Evolutionary conservation across 192 early-diverging fungal genomes (phyloP).

Genomic region (Coemansia nantahalensis): DNA sequence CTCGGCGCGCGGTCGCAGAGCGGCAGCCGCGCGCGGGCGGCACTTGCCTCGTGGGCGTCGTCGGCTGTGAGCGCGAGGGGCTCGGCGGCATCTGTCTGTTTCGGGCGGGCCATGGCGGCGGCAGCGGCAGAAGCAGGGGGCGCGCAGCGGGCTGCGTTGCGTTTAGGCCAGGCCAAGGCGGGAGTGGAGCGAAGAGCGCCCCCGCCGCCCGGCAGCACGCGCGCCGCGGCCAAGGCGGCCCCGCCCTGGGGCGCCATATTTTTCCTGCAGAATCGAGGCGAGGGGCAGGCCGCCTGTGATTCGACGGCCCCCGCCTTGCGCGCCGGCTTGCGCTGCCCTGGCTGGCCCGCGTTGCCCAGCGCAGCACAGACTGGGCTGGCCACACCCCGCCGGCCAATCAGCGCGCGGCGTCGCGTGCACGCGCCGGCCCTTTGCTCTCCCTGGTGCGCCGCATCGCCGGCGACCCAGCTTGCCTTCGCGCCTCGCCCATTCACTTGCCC

Average conservation of each 20-base stretch:
- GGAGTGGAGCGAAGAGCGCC: background rate
- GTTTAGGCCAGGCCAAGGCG: too few species aligned
- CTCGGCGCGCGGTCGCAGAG: background rate
- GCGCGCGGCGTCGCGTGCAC: too few species aligned
- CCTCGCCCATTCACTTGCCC: too few species aligned
- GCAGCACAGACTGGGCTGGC: background rate
- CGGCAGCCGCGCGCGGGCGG: too few species aligned
- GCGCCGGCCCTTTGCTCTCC: too few species aligned
- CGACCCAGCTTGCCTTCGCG: too few species aligned
- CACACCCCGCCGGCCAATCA: too few species aligned
- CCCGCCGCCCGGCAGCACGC: background rate
- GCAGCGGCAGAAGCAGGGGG: too few species aligned
- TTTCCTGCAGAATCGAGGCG: background rate
- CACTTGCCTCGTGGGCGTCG: slow-evolving; percentile 15
- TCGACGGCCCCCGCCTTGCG: background rate
- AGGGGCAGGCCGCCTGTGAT: background rate
- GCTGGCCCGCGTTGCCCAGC: background rate
- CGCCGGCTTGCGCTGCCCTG: background rate
- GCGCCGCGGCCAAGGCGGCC: background rate
- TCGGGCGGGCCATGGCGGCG: background rate
- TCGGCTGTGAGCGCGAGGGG: background rate
- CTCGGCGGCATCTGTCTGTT: background rate
- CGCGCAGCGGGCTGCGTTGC: too few species aligned
- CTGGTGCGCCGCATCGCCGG: too few species aligned
- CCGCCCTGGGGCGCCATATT: background rate